A percentile compares a stretch with the other conserved stretches of the same genome.
phyloP scores from a whole-genome alignment of 1,139 yeast species.

The Geotrichum citri-aurantii region DNA sequence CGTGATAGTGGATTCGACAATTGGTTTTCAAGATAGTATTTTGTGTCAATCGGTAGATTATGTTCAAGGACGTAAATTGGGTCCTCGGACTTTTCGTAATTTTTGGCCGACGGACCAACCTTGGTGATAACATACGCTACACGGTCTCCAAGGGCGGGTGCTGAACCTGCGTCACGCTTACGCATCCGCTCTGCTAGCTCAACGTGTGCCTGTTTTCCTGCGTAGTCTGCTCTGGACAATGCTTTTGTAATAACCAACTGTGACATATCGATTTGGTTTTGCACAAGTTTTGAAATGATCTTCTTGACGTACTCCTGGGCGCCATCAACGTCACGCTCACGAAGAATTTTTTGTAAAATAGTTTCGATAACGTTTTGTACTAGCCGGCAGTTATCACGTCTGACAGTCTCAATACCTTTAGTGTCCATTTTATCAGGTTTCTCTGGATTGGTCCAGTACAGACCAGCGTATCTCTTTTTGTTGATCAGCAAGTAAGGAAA shows the following conservation, averaged over 20 bases:
- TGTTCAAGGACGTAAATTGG: conserved; percentile 90
- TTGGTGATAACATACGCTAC: conserved; percentile 92
- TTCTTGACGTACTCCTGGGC: conserved; percentile 82
- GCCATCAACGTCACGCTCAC: conserved; percentile 81
- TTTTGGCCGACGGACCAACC: conserved; percentile 75
- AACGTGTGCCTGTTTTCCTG: conserved; percentile 96
- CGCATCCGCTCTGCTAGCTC: conserved; percentile 94
- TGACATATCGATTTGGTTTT: conserved; percentile 86
- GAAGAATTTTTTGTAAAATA: conserved; percentile 76
- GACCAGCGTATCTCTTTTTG: conserved; percentile 95
- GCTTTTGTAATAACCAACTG: conserved; percentile 93
- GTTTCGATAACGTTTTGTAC: conserved; percentile 94
- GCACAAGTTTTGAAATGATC: conserved; percentile 84
- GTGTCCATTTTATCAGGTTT: conserved; percentile 96
- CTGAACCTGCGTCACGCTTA: conserved; percentile 95
- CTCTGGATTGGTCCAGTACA: conserved; percentile 89
- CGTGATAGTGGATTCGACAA: conserved; percentile 86
- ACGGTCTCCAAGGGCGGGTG: conserved; percentile 95
- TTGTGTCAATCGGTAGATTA: conserved; percentile 89
- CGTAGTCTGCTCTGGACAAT: conserved; percentile 80
- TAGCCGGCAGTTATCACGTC: conserved; percentile 93
- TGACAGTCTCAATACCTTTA: conserved; percentile 95
- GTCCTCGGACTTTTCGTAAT: conserved; percentile 94
- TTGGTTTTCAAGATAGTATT: conserved; percentile 90
- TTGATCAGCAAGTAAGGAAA: conserved; percentile 90